A percentile compares a stretch with the other conserved stretches of the same genome.
These are phyloP conservation scores for Cucurbita moschata DNA, from an alignment of 306 rosid genomes.

Conservation along the genomic window DNA sequence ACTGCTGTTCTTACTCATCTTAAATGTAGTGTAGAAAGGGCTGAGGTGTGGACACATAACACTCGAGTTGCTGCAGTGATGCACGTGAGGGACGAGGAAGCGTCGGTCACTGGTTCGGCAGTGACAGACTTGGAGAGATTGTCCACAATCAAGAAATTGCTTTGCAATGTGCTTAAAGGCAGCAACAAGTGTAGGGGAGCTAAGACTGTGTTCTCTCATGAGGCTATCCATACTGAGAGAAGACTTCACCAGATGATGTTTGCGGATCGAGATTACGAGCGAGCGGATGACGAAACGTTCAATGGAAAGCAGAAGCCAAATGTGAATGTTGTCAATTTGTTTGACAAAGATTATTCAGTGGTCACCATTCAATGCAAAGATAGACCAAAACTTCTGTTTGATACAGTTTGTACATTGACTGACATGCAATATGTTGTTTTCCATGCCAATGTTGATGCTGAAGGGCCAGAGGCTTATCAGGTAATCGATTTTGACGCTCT, in stretches of 20 bases:
- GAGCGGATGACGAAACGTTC: slow-evolving; percentile 28
- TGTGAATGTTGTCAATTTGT: slow-evolving; percentile 73
- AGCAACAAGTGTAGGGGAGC: slow-evolving; percentile 56
- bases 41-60: slow-evolving; percentile 94
- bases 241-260: slow-evolving; percentile 99
- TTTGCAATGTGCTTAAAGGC: slow-evolving; percentile 79
- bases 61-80: slow-evolving; percentile 65
- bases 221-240: slow-evolving; percentile 60
- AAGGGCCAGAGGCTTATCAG: slow-evolving; percentile 87
- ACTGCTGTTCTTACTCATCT: slow-evolving; percentile 70
- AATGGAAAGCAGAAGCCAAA: slow-evolving; percentile 60
- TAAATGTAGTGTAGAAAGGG: slow-evolving; percentile 68
- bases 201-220: slow-evolving; percentile 62
- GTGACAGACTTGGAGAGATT: slow-evolving; percentile 53
- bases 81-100: slow-evolving; percentile 54
- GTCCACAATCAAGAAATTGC: slow-evolving; percentile 45
- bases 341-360: slow-evolving; percentile 71
- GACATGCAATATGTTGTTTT: slow-evolving; percentile 93
- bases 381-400: slow-evolving; percentile 88
- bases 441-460: slow-evolving; percentile 76
- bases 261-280: slow-evolving; percentile 80
- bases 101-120: slow-evolving; percentile 24
- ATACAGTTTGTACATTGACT: slow-evolving; percentile 86
- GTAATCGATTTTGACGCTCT: slow-evolving; percentile 18
- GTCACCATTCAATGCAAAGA: slow-evolving; percentile 70